A percentile compares a stretch with the other conserved stretches of the same genome.
These are phyloP conservation scores for Agrocybe chaxingu DNA, from an alignment of 768 basidiomycete species.

Conservation along the genomic window DNA sequence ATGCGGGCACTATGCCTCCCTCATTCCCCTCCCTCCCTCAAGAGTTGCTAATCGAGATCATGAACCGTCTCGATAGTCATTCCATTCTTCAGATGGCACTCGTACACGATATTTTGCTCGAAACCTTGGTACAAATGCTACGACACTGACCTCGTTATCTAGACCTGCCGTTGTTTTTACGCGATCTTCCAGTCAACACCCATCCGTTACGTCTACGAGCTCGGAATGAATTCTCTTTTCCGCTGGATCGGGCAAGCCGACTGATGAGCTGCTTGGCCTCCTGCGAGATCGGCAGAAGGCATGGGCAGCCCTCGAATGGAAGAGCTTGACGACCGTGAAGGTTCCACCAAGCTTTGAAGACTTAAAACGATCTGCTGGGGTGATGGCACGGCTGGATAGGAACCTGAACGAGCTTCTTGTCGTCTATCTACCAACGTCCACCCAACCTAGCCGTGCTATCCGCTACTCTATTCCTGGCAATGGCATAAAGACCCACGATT, in stretches of 20 bases:
- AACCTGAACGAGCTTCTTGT: neutral
- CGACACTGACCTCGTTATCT: neutral
- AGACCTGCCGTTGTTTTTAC: neutral
- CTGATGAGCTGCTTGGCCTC: neutral
- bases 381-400: neutral
- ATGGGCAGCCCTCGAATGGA: conserved; percentile 2
- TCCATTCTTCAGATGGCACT: too few relatives aligned
- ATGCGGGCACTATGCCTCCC: too few relatives aligned
- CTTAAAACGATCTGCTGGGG: conserved; percentile 1
- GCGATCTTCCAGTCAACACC: neutral
- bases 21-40: too few relatives aligned
- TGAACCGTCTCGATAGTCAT: too few relatives aligned
- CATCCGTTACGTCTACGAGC: neutral
- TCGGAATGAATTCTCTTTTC: neutral
- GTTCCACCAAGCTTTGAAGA: neutral
- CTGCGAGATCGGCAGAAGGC: neutral
- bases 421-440: neutral
- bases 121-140: neutral
- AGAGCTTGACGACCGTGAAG: neutral
- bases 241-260: neutral
- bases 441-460: neutral
- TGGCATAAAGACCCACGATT: neutral
- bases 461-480: neutral
- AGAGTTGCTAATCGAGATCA: too few relatives aligned
- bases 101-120: neutral